Evolutionary conservation across 345 rosid genomes (phyloP), one percentile per base, ranked within the genome.

Genomic region (Melaleuca quinquenervia): DNA sequence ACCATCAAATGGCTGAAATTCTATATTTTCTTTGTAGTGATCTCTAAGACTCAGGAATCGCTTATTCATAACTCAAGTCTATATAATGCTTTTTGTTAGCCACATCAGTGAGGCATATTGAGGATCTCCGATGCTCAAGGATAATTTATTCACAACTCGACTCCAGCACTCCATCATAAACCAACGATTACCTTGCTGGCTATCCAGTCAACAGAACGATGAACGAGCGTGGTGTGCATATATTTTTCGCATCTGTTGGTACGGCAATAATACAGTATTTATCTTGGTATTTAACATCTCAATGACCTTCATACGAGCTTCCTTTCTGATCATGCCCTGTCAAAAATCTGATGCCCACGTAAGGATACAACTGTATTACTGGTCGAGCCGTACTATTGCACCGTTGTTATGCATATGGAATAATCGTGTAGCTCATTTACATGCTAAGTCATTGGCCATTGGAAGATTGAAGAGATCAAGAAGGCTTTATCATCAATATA

Each of bases 351-450:
- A 50, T 32, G 52, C 58, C 53, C 87, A 78, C n/a, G 41, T 74
- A 55, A 82, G 85, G 22, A 27, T 62, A 85, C 90, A 89, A 86
- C 91, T 84, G 86, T 74, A 54, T 64, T 78, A 51, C 51, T 82
- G 48, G 62, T 70, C 26, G 58, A 83, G 83, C 64, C 56, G 86
- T 64, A 62, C 82, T 50, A 51, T 82, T 86, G 22, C 22, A 62
- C 54, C 29, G 24, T 16, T 49, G 36, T 49, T 52, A 45, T 49
- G 74, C 41, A 64, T 22, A 50, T 85, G 27, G 32, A 21, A 44
- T 84, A 60, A 22, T 74, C 56, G 82, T 70, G 82, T 82, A 52
- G 26, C 24, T 49, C 21, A 5, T 51, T 56, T 83, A 41, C 78
- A 52, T 84, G 88, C 85, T 27, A 82, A 51, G 78, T 85, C 54